Evolutionary conservation across 106 monocot genomes (phyloP).

Genomic region (Gastrodia elata): DNA sequence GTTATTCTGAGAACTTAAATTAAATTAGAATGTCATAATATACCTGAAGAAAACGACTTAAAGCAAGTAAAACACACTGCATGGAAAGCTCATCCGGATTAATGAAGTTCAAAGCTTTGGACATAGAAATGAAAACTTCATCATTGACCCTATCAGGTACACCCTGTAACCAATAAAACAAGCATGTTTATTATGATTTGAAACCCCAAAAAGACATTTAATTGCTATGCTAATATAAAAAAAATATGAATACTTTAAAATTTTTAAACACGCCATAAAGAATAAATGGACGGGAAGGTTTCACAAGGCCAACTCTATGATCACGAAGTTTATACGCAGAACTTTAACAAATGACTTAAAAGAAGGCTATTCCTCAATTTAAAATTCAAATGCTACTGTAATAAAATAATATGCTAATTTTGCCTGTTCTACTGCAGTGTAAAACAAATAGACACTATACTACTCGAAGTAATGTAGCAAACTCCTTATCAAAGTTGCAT

Average conservation of each 20-base stretch:
- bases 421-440: not conserved
- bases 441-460: no score
- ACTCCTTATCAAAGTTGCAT: not conserved
- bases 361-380: no score
- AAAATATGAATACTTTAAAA: not conserved
- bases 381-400: not conserved
- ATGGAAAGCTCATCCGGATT: slow-evolving; percentile 98
- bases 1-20: not conserved
- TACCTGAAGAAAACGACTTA: slow-evolving; percentile 97
- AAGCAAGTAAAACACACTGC: slow-evolving; percentile 96
- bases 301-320: no score
- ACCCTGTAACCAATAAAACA: slow-evolving; percentile 34
- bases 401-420: not conserved
- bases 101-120: slow-evolving; percentile 97
- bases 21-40: not conserved
- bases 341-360: no score
- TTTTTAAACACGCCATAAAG: not conserved
- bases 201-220: not conserved
- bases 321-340: no score
- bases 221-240: not conserved
- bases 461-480: no score
- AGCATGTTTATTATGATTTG: not conserved
- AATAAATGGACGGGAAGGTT: not conserved
- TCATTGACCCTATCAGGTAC: slow-evolving; percentile 94
- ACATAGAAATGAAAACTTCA: slow-evolving; percentile 99